Evolutionary conservation across 2,329 filamentous ascomycete species (phyloP), one percentile per base, ranked within the genome.

Genomic region (Trichoderma koningii): DNA sequence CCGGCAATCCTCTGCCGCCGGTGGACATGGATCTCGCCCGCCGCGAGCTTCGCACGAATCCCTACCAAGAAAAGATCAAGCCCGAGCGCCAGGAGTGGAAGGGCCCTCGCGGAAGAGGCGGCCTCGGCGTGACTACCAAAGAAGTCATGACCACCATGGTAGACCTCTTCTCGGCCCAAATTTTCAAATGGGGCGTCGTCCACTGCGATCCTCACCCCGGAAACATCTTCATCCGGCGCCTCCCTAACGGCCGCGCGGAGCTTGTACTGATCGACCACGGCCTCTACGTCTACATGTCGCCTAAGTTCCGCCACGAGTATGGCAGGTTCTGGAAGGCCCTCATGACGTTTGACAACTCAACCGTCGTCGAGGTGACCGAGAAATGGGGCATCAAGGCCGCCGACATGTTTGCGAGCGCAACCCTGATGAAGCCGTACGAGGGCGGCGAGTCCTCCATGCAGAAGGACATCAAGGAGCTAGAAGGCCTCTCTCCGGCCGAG

Each of bases 171-270:
- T 91, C 89, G n/a, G 93, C 92, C 2, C 94, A 98, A 74, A 98
- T 98, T 84, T 99, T 97, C 81, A 89, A 96, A 69, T 98, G 92
- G 91, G 95, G 95, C 14, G 85, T 91, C 50, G 91, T 98, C 0
- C 94, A 99, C 80, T 97, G 94, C 78, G 95, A 99, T 75, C 95
- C 95, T 10, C 95, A 99, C 74, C 95, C 95, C 1, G 94, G 94
- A 30, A 99, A 99, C 78, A 95, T 98, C 76, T 97, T 99, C 79
- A 89, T 98, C 73, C 90, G 95, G 9, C 89, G 95, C 9, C 82
- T 92, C 17, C 90, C 93, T 1, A 88, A 84, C 50, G 94, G 94
- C n/a, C 84, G 87, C 50, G 85, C 94, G 0, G 93, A 99, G 79
- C 84, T 99, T 34, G 94, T 98, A 1, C 87, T 99, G 42, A 97